Evolutionary conservation across 768 basidiomycete species (phyloP).

Genomic region (Termitomyces sp.): DNA sequence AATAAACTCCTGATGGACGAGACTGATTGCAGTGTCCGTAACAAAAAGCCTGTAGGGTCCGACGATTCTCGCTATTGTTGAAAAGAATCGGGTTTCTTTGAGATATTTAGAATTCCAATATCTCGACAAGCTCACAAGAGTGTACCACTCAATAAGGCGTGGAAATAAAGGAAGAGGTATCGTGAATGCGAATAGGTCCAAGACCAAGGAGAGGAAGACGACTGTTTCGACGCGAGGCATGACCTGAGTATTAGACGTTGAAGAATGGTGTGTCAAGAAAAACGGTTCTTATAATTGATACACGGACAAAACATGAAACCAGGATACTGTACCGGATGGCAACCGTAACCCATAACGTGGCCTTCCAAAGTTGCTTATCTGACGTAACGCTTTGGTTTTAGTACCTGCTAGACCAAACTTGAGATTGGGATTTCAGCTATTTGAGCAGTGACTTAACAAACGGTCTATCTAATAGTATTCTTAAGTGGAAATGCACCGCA

Average conservation of each 20-base stretch:
- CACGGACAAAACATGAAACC: background rate
- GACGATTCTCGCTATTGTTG: constrained; percentile 62
- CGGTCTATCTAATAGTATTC: too few species aligned
- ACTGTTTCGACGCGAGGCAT: constrained; percentile 74
- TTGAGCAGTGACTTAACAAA: too few species aligned
- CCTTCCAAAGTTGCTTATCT: too few species aligned
- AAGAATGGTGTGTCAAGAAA: background rate
- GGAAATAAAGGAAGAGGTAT: constrained; percentile 96
- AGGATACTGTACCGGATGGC: too few species aligned
- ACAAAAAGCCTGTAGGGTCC: constrained; percentile 66
- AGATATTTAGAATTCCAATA: constrained; percentile 1
- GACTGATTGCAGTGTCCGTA: constrained; percentile 62
- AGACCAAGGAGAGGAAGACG: constrained; percentile 85
- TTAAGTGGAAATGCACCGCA: too few species aligned
- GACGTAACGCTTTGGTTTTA: too few species aligned
- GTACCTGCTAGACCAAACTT: too few species aligned
- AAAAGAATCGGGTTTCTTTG: constrained; percentile 1
- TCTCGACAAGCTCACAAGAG: constrained; percentile 40
- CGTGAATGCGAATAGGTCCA: constrained; percentile 90
- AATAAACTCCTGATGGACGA: constrained; percentile 62
- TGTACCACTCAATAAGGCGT: constrained; percentile 95
- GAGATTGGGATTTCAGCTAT: too few species aligned
- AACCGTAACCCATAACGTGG: too few species aligned
- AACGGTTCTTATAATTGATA: background rate
- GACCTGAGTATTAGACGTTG: background rate